Conservation (phyloP, 2,329 filamentous ascomycete species). For the Colletotrichum melonis region DNA sequence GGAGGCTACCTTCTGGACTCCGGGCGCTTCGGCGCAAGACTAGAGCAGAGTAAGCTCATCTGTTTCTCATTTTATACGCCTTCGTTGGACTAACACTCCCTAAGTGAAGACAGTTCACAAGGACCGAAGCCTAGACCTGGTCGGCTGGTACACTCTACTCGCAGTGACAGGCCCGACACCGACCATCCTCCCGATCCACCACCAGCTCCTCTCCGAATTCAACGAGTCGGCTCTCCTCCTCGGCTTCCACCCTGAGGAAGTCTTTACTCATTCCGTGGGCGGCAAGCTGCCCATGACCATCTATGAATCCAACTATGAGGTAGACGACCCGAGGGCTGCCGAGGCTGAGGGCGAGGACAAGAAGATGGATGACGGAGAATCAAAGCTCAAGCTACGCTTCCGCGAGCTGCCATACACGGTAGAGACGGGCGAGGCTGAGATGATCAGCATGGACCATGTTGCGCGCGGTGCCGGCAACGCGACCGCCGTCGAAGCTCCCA, state of each 20-base stretch:
- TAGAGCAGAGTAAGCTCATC: slow-evolving; percentile 80
- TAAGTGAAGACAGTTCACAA: slow-evolving; percentile 91
- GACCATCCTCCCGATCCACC: slow-evolving; percentile 79
- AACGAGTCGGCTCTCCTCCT: slow-evolving; percentile 92
- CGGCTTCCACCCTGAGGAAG: slow-evolving; percentile 80
- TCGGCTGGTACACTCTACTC: slow-evolving; percentile 91
- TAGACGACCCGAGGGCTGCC: slow-evolving; percentile 61
- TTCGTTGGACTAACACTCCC: slow-evolving; percentile 10
- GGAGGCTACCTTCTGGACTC: slow-evolving; percentile 73
- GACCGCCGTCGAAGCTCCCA: slow-evolving; percentile 62
- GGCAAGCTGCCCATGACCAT: slow-evolving; percentile 90
- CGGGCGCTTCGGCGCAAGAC: slow-evolving; percentile 79
- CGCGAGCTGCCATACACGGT: slow-evolving; percentile 86
- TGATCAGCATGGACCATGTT: slow-evolving; percentile 96
- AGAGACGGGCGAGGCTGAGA: slow-evolving; percentile 95
- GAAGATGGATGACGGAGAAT: slow-evolving; percentile 76
- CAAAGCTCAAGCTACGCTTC: slow-evolving; percentile 75
- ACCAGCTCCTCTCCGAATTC: slow-evolving; percentile 77
- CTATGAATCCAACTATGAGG: slow-evolving; percentile 86
- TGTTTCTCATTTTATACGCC: neutral
- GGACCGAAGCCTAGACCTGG: slow-evolving; percentile 82
- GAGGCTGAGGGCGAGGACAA: slow-evolving; percentile 71
- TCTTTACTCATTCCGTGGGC: slow-evolving; percentile 67
- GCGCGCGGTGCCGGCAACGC: slow-evolving; percentile 87
- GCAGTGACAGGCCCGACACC: slow-evolving; percentile 77